Percentiles rank a stretch among this genome's conserved stretches.
These are phyloP conservation scores for Fusarium sp. DNA, from an alignment of 2,329 filamentous ascomycete species.

Conservation along the genomic window DNA sequence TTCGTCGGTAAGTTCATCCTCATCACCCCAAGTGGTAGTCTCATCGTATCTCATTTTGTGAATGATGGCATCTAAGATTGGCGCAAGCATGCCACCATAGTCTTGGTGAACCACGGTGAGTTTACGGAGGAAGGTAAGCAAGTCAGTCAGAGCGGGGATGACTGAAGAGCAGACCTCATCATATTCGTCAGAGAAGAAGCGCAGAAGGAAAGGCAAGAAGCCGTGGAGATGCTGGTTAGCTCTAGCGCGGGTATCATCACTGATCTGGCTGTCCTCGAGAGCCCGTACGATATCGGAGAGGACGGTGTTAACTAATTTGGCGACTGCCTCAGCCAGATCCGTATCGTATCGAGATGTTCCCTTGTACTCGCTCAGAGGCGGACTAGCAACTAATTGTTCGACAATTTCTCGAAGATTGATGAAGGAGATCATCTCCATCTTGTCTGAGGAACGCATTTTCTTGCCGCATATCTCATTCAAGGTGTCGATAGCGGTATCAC, in stretches of 20 bases:
- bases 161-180: constrained; percentile 98
- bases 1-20: constrained; percentile 95
- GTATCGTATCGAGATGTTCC: constrained; percentile 91
- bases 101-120: constrained; percentile 76
- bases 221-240: constrained; percentile 85
- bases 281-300: constrained; percentile 88
- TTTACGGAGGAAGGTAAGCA: constrained; percentile 90
- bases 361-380: constrained; percentile 80
- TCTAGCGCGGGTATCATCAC: constrained; percentile 73
- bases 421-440: constrained; percentile 92
- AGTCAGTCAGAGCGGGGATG: constrained; percentile 90
- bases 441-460: constrained; percentile 95
- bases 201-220: constrained; percentile 87
- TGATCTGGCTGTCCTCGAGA: constrained; percentile 74
- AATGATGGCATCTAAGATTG: constrained; percentile 91
- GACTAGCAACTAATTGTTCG: constrained; percentile 84
- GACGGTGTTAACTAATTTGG: constrained; percentile 92
- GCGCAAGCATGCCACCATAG: constrained; percentile 84
- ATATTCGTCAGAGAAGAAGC: constrained; percentile 97
- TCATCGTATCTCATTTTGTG: constrained; percentile 98
- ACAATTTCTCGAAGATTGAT: constrained; percentile 89
- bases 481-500: constrained; percentile 91
- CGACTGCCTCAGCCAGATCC: constrained; percentile 93
- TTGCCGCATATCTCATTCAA: constrained; percentile 97
- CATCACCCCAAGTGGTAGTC: constrained; percentile 90